Percentiles rank a stretch among this genome's conserved stretches.
These are phyloP conservation scores for Cornus kousa DNA, from an alignment of 148 eudicot genomes.

Conservation along the genomic window DNA sequence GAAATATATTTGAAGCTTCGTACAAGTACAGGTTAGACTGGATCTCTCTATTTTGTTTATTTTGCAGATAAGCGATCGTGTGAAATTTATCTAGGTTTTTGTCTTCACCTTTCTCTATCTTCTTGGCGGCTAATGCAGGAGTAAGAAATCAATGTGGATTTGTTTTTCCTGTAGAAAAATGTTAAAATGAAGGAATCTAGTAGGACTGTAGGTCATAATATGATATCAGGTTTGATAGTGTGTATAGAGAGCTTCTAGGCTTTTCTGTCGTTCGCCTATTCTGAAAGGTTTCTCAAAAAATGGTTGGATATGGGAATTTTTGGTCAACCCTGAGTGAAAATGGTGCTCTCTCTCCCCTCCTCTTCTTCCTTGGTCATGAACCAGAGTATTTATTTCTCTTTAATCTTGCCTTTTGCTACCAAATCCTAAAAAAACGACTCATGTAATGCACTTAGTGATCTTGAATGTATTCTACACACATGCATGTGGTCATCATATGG, in stretches of 20 bases:
- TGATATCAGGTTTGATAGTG: neutral
- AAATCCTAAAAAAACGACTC: no score
- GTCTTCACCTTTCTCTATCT: neutral
- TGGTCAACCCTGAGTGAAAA: no score
- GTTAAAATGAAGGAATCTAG: neutral
- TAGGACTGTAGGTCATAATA: neutral
- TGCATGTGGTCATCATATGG: no score
- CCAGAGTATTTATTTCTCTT: no score
- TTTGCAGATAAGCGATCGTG: neutral
- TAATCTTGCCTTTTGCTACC: no score
- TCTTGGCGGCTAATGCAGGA: neutral
- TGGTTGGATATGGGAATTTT: no score
- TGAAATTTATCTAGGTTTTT: neutral
- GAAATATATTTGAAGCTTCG: slow-evolving; percentile 87
- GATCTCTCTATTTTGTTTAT: neutral
- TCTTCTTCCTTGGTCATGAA: no score
- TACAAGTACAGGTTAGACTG: slow-evolving; percentile 69
- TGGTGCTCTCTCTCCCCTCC: no score
- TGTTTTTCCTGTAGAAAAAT: neutral
- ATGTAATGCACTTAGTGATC: no score
- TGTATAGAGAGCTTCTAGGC: neutral
- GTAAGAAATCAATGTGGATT: neutral
- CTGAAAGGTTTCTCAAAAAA: neutral
- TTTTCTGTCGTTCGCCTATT: neutral
- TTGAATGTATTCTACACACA: no score